Evolutionary conservation across 73 alveolate genomes (phyloP).

Genomic region (Symbiodinium pilosum): DNA sequence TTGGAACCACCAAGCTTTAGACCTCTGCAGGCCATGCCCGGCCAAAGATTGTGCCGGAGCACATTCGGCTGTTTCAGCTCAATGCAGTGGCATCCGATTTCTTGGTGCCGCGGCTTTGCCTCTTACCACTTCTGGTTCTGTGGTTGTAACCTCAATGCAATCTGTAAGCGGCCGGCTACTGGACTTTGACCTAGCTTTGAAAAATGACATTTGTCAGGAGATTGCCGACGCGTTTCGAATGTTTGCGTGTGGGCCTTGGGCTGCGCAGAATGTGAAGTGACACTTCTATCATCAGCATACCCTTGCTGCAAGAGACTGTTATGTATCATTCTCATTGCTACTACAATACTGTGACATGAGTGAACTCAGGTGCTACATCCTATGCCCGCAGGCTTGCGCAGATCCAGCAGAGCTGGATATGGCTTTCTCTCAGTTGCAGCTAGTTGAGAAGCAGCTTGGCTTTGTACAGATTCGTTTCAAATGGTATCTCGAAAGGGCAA

Average conservation of each 20-base stretch:
- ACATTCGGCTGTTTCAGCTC: constrained; percentile 69
- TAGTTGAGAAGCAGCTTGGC: constrained; percentile 47
- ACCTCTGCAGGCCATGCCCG: constrained; percentile 13
- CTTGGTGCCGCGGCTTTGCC: not conserved
- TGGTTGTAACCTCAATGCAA: not conserved
- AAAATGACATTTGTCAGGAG: not conserved
- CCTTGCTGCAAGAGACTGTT: not conserved
- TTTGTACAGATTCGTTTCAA: not conserved
- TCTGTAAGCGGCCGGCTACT: not conserved
- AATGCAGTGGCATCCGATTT: constrained; percentile 53
- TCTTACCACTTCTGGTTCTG: not conserved
- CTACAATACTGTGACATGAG: not conserved
- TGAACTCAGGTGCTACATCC: constrained; percentile 23
- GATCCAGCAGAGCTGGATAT: constrained; percentile 11
- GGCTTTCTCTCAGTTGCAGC: constrained; percentile 14
- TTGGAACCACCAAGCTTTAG: not conserved
- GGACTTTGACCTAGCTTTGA: not conserved
- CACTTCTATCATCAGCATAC: not conserved
- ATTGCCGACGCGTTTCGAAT: constrained; percentile 44
- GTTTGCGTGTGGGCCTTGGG: constrained; percentile 15
- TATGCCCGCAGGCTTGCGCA: constrained; percentile 63
- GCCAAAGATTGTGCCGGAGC: constrained; percentile 59
- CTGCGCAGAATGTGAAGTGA: not conserved
- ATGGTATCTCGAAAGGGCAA: no score
- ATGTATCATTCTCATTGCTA: not conserved